Base-by-base conservation (phyloP, 78 protist species). In the Dictyostelium capitatum region DNA sequence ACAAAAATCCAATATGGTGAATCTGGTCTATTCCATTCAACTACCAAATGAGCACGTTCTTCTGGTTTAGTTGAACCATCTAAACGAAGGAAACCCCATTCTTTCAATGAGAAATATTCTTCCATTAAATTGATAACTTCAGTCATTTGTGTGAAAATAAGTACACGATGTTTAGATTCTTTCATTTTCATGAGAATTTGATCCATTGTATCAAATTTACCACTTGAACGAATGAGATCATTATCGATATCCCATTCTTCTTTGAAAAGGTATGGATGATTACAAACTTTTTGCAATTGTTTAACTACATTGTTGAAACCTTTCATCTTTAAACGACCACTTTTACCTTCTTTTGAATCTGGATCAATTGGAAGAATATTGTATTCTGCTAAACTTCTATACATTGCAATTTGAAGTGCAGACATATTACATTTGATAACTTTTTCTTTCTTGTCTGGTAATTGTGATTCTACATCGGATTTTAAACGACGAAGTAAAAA, bases 251-350 rank as follows among this genome's bases (percentile, higher is more conserved):
- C 81, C 74, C 81, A 81, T 47, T 79, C 84, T 19, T 53, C 92
- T 47, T 69, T 56, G 73, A 98, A 97, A 57, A 99, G 96, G 83
- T 96, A 99, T 23, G 99, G 99, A 89, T 99, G 99, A 91, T 98
- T 97, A 90, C 98, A 97, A 41, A 96, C 30, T 97, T 98, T 98
- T 48, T 99, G 97, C 46, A 98, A 95, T 78, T 99, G 99, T 98
- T 98, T 98, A 46, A 98, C 69, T 20, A 89, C 82, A 83, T 98
- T 98, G 67, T 81, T 79, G 89, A 94, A 95, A 30, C 90, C 87
- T 17, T 75, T 51, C 81, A 67, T 79, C 67, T 79, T 69, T 12
- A 48, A 10, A 15, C 54, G 46, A 28, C 57, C 48, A 2, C 53
- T 77, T 59, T 57, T 92, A 50, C 48, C 74, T 20, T 54, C 87